phyloP scores from a whole-genome alignment of 768 basidiomycete species.

The Fibroporia radiculosa region DNA sequence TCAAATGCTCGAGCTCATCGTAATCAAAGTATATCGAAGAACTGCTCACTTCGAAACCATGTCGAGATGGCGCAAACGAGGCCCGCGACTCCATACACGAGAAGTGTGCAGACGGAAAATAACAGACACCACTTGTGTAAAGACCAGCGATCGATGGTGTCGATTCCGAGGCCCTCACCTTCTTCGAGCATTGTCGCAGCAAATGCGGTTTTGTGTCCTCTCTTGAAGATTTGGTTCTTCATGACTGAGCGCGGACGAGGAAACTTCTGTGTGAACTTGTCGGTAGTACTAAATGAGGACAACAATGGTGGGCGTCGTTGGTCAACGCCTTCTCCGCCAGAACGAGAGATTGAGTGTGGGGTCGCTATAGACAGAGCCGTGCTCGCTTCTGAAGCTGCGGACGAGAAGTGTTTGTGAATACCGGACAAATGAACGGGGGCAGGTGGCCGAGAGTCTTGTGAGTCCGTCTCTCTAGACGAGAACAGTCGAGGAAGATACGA shows the following conservation, averaged over 20 bases:
- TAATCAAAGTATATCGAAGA: neutral
- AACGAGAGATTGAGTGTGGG: neutral
- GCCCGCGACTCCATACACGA: constrained; percentile 44
- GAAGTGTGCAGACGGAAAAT: constrained; percentile 45
- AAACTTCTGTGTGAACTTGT: constrained; percentile 47
- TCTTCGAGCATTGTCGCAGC: constrained; percentile 27
- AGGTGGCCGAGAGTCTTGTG: neutral
- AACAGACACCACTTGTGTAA: constrained; percentile 55
- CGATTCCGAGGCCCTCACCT: constrained; percentile 30
- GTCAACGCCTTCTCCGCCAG: constrained; percentile 1
- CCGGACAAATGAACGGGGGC: neutral
- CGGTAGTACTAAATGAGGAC: constrained; percentile 16
- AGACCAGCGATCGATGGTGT: constrained; percentile 45
- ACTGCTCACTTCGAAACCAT: constrained; percentile 48
- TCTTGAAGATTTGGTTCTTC: constrained; percentile 7
- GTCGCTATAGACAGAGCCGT: constrained; percentile 6
- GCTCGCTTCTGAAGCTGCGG: neutral
- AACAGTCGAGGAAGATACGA: constrained; percentile 11
- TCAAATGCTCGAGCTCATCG: neutral
- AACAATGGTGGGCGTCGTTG: constrained; percentile 11
- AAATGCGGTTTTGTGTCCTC: constrained; percentile 7
- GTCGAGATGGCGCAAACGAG: constrained; percentile 47
- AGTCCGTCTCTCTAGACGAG: constrained; percentile 1
- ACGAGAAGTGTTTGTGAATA: too few species aligned
- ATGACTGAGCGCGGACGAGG: constrained; percentile 31